Evolutionary conservation across 2,329 filamentous ascomycete genomes (phyloP).

Genomic region (Aureobasidium melanogenum): DNA sequence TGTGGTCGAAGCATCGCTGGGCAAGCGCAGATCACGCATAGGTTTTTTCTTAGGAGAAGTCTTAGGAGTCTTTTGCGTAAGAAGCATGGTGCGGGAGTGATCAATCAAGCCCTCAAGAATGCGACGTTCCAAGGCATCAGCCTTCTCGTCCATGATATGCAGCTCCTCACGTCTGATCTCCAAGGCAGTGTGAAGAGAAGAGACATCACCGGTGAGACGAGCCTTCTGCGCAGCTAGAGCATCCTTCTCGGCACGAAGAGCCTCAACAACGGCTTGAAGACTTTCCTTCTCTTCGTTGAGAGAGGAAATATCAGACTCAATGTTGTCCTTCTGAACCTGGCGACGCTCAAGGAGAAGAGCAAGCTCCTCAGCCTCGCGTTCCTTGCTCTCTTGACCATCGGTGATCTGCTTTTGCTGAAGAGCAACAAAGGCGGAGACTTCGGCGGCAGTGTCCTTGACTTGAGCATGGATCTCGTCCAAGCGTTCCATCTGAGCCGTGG

Average conservation of each 20-base stretch:
- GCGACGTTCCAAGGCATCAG: constrained; percentile 79
- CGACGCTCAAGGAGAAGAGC: constrained; percentile 72
- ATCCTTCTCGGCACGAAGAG: constrained; percentile 62
- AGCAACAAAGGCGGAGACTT: constrained; percentile 74
- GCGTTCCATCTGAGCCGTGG: constrained; percentile 66
- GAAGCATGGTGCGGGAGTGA: constrained; percentile 83
- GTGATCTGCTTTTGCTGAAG: constrained; percentile 65
- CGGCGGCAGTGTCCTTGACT: constrained; percentile 72
- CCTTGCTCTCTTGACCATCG: constrained; percentile 69
- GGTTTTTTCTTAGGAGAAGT: constrained; percentile 32
- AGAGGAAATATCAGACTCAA: constrained; percentile 38
- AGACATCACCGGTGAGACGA: constrained; percentile 74
- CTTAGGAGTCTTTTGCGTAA: constrained; percentile 51
- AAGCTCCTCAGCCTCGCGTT: constrained; percentile 72
- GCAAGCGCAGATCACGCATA: constrained; percentile 32
- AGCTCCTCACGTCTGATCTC: constrained; percentile 85
- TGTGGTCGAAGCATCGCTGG: constrained; percentile 25
- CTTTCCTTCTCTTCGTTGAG: constrained; percentile 39
- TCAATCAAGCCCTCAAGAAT: constrained; percentile 95
- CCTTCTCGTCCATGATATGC: constrained; percentile 79
- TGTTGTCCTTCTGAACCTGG: constrained; percentile 54
- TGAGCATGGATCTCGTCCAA: constrained; percentile 85
- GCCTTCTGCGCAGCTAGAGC: constrained; percentile 69
- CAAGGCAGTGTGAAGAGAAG: constrained; percentile 82
- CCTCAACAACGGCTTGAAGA: constrained; percentile 44